These are phyloP conservation scores for Komagataella pastoris DNA, from an alignment of 805 yeast genomes.

Conservation along the genomic window DNA sequence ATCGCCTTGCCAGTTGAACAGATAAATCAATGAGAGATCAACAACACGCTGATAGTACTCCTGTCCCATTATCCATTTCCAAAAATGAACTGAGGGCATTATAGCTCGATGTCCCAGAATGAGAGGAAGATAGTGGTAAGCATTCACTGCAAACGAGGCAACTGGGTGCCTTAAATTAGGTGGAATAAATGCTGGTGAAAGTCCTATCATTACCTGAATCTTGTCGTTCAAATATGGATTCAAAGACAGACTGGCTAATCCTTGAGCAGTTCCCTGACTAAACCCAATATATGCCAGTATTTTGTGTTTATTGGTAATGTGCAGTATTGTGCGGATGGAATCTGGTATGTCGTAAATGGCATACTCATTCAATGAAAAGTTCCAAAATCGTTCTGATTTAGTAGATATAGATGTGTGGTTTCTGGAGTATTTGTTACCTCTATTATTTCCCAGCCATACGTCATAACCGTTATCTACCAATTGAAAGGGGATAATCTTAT, in stretches of 20 bases:
- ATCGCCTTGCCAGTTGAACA: slow-evolving; percentile 34
- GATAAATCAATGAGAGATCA: slow-evolving; percentile 27
- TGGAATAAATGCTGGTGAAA: slow-evolving; percentile 92
- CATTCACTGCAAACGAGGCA: slow-evolving; percentile 40
- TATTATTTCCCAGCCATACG: slow-evolving; percentile 88
- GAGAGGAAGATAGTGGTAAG: slow-evolving; percentile 64
- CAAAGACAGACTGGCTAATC: slow-evolving; percentile 69
- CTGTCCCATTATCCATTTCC: slow-evolving; percentile 40
- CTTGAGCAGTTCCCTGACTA: slow-evolving; percentile 93
- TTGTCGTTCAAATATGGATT: slow-evolving; percentile 54
- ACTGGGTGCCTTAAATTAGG: slow-evolving; percentile 69
- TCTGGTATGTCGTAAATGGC: slow-evolving; percentile 86
- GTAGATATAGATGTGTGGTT: slow-evolving; percentile 43
- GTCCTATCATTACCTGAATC: slow-evolving; percentile 33
- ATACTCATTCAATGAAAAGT: slow-evolving; percentile 86
- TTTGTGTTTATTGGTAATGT: slow-evolving; percentile 25
- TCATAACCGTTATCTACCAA: slow-evolving; percentile 78
- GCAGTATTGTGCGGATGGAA: slow-evolving; percentile 61
- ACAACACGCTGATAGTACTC: slow-evolving; percentile 31
- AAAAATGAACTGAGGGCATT: slow-evolving; percentile 56
- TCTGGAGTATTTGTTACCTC: slow-evolving; percentile 87
- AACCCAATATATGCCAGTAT: slow-evolving; percentile 70
- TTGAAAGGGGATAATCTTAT: slow-evolving; percentile 55
- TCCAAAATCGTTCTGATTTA: slow-evolving; percentile 55
- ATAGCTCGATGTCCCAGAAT: slow-evolving; percentile 66